Percentiles rank a stretch among this genome's conserved stretches.
These are phyloP conservation scores for Colletotrichum noveboracense DNA, from an alignment of 2,329 filamentous ascomycete genomes.

Conservation along the genomic window DNA sequence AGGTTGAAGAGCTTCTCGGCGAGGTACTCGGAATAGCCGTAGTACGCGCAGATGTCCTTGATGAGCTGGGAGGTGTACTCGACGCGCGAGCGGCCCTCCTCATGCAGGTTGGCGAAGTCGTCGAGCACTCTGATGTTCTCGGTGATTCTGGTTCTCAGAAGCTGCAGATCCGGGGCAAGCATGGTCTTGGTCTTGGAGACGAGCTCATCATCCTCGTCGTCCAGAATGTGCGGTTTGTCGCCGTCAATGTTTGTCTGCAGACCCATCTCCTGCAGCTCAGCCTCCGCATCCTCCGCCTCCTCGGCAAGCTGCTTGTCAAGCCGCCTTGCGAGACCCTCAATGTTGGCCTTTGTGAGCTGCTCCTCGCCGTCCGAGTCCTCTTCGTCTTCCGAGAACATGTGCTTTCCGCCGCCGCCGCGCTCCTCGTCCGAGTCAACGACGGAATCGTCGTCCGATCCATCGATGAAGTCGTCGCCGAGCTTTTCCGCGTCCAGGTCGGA, in stretches of 20 bases:
- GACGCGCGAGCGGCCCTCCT: slow-evolving; percentile 79
- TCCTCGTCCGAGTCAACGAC: slow-evolving; percentile 77
- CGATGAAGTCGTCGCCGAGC: slow-evolving; percentile 65
- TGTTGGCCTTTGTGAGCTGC: slow-evolving; percentile 92
- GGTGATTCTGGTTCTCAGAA: slow-evolving; percentile 87
- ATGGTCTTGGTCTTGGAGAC: slow-evolving; percentile 65
- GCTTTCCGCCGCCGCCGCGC: slow-evolving; percentile 54
- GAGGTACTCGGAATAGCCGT: slow-evolving; percentile 93
- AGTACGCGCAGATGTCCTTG: slow-evolving; percentile 94
- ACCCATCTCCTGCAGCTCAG: slow-evolving; percentile 83
- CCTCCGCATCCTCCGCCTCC: slow-evolving; percentile 82
- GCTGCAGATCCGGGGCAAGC: slow-evolving; percentile 86
- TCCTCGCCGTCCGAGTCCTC: slow-evolving; percentile 89
- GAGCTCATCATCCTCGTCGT: slow-evolving; percentile 63
- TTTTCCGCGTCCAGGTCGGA: slow-evolving; percentile 45
- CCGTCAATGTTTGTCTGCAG: slow-evolving; percentile 93
- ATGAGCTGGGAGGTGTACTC: slow-evolving; percentile 89
- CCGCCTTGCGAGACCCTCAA: slow-evolving; percentile 86
- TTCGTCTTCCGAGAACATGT: slow-evolving; percentile 95
- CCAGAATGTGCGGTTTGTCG: slow-evolving; percentile 72
- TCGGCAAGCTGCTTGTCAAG: slow-evolving; percentile 78
- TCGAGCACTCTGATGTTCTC: slow-evolving; percentile 92
- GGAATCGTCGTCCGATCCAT: slow-evolving; percentile 58
- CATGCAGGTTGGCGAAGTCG: slow-evolving; percentile 82
- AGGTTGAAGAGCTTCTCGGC: slow-evolving; percentile 94